Evolutionary conservation across 2,329 filamentous ascomycete species (phyloP), one percentile per base, ranked within the genome.

Genomic region (Canariomyces notabilis): DNA sequence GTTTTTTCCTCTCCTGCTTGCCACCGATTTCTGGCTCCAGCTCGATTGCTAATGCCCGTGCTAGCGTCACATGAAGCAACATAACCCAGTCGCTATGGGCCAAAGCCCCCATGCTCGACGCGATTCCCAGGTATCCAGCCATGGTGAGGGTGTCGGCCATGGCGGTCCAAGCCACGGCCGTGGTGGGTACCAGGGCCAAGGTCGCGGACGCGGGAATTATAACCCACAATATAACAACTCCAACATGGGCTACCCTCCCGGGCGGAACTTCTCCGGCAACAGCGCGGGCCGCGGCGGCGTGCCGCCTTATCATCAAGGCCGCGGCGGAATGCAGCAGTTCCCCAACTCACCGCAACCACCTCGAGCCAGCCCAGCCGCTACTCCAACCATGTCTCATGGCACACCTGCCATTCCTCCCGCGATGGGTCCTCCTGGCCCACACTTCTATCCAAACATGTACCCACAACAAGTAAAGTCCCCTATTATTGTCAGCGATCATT

Each of bases 71-170:
- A 78, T 85, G 69, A 80, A 84, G 71, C 79, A 83, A 44, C 71
- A 83, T 57, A 77, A 78, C 56, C 76, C 77, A 50, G 73, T 77
- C 54, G 73, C 76, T 50, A 73, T 82, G 58, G 77, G 76, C 50
- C 85, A 85, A 34, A 52, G 48, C 44, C 52, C 54, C 60, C 76
- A 97, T 67, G 79, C 88, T 59, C 85, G 91, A 60, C 85, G 89
- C 58, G 86, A 91, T 64, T 96, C 91, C 22, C 85, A 85, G 31
- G 89, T 93, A 61, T 94, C 88, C 18, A 77, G 82, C 54, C 86
- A 91, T 65, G 81, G 80, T 63, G 85, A 90, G 54, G 78, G 83
- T 67, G 79, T 75, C 64, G 81, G 77, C 62, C 77, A 79, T 61
- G 73, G 72, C 56, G 77, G 77, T 32, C 75, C 78, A 50, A 73